Base-by-base conservation (phyloP, 169 alveolate species). In the Besnoitia besnoiti region DNA sequence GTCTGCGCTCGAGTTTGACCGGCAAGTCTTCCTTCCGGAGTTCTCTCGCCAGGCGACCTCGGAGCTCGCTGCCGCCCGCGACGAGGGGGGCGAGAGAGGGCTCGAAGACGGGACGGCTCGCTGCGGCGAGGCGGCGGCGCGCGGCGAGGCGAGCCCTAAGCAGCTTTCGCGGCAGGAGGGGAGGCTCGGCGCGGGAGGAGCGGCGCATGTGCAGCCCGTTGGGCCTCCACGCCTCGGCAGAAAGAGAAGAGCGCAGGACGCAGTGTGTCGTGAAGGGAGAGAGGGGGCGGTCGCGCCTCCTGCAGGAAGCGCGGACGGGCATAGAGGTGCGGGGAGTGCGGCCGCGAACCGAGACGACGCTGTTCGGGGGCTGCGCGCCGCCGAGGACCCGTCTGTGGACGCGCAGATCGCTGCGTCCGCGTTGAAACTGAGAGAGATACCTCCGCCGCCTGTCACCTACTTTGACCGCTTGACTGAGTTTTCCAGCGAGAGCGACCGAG, bases 361-460 rank as follows among this genome's bases (percentile, higher is more conserved):
- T n/a, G n/a, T n/a, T n/a, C n/a, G n/a, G n/a, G n/a, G n/a, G n/a
- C n/a, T n/a, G n/a, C n/a, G n/a, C n/a, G 33, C 67, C 24, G 12
- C 67, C 12, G 27, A 16, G 24, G 67, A 55, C 12, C 33, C 12
- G 5, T 3, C 67, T 10, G 67, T 55, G n/a, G 30, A 55, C 27
- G 67, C 67, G 27, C 67, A 19, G 67, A 55, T 55, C 24, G 67
- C 67, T 19, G 67, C 12, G n/a, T 19, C 33, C 1, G 67, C 67
- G 67, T 39, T 40, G 37, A 27, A 7, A 14, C 49, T 40, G 35
- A 77, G 30, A 44, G 55, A 44, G 3, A 77, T 77, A 10, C 87
- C 87, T 3, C 87, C 87, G 4, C 87, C 87, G 1, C 87, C 87
- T 77, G 61, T 77, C 49, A 77, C 87, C 14, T 77, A 77, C 87